Base-by-base conservation (phyloP, 2,329 filamentous ascomycete genomes). In the Monosporascus sp. region DNA sequence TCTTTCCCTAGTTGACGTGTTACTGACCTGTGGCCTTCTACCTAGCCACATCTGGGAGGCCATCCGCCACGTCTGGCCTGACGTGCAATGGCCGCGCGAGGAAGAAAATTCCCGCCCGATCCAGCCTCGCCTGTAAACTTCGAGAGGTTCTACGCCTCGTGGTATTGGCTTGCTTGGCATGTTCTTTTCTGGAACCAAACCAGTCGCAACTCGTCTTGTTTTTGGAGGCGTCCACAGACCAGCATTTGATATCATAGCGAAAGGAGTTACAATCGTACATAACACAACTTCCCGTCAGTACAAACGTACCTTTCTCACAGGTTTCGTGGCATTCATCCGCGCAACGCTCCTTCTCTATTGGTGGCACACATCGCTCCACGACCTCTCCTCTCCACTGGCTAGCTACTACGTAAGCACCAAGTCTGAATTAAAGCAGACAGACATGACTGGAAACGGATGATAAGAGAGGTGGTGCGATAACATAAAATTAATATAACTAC, bases 31-130 rank as follows among this genome's bases (percentile, higher is more conserved):
- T n/a, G 26, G 2, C 26, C 6, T 24, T 44, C 14, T 44, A 45
- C 52, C 19, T 60, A 91, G 89, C 58, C 88, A 96, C 70, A 93
- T 97, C 57, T 97, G 91, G 90, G 93, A 97, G 73, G 93, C 91
- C 26, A 85, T 99, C 68, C 85, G 87, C 55, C 78, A 88, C 58
- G 87, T 99, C 59, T 99, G 94, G 94, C 94, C 94, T 2, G 90
- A 96, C 63, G 86, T 82, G 41, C 82, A 88, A 62, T 96, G 91
- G 88, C 88, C 90, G 20, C 85, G 91, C 65, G 80, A 85, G 63
- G 81, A 82, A 24, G 43, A 17, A 24, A 62, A 74, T 53, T 78
- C 84, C 70, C 79, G 84, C 55, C 81, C 84, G 46, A 77, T 94
- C 55, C 90, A 96, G 73, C 92, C 88, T 70, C 84, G 89, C 61